A percentile compares a stretch with the other conserved stretches of the same genome.
Conservation (phyloP, 352 stramenopile genomes). For the Phytophthora kernoviae region DNA sequence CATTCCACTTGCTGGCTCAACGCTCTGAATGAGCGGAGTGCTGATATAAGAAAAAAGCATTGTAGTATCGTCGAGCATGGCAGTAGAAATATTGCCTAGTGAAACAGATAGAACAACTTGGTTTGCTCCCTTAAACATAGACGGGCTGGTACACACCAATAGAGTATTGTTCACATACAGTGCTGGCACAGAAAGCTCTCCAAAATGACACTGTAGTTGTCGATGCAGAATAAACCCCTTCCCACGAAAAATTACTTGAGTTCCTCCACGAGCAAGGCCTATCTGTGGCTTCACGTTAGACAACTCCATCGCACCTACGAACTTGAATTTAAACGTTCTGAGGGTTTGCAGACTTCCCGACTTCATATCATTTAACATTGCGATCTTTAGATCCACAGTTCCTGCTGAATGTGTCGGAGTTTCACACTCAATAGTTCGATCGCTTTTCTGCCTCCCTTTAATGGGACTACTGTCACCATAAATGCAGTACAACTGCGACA, state of each 20-base stretch:
- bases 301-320: conserved; percentile 42
- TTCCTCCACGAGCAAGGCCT: conserved; percentile 39
- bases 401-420: conserved; percentile 30
- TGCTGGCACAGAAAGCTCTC: conserved; percentile 18
- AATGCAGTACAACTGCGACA: conserved; percentile 28
- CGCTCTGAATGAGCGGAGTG: conserved; percentile 25
- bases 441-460: conserved; percentile 7
- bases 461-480: conserved; percentile 25
- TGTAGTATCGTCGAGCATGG: not conserved
- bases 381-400: conserved; percentile 25
- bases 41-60: conserved; percentile 38
- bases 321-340: conserved; percentile 39
- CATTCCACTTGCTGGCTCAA: conserved; percentile 35
- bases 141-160: conserved; percentile 36
- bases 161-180: conserved; percentile 33
- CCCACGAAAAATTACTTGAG: conserved; percentile 25
- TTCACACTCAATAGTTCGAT: conserved; percentile 28
- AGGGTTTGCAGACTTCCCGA: conserved; percentile 2
- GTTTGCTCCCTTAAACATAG: conserved; percentile 22
- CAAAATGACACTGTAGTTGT: conserved; percentile 45
- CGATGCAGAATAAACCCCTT: conserved; percentile 43
- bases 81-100: conserved; percentile 28
- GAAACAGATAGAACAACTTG: conserved; percentile 25
- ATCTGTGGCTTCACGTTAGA: conserved; percentile 14
- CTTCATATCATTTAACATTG: conserved; percentile 3